Conservation (phyloP, 2,329 filamentous ascomycete genomes). For the Pezicula radicicola region DNA sequence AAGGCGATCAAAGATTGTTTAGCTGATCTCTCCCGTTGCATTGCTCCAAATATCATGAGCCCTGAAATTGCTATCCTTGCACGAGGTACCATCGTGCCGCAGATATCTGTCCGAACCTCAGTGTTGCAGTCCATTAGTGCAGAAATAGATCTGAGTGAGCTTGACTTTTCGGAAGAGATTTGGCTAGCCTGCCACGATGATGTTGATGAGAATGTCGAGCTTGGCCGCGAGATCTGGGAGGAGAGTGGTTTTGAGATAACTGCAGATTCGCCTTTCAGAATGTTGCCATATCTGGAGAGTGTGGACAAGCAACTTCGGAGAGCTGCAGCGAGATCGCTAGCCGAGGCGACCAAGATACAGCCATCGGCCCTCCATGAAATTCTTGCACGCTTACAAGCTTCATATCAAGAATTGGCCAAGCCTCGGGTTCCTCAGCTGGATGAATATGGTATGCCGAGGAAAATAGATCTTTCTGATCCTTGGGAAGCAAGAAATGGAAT, state of each 20-base stretch:
- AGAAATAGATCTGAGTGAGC: constrained; percentile 87
- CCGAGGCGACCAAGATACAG: constrained; percentile 66
- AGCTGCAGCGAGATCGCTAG: constrained; percentile 77
- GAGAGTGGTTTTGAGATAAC: constrained; percentile 78
- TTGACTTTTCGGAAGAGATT: constrained; percentile 83
- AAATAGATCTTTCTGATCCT: constrained; percentile 80
- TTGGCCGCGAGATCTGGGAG: constrained; percentile 90
- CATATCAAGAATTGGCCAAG: constrained; percentile 77
- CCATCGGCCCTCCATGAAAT: constrained; percentile 58
- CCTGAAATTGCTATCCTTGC: constrained; percentile 75
- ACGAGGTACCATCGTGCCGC: constrained; percentile 73
- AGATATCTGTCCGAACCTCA: constrained; percentile 76
- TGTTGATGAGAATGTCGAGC: constrained; percentile 77
- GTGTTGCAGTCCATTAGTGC: constrained; percentile 87
- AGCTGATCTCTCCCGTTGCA: constrained; percentile 77
- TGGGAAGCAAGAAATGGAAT: constrained; percentile 93
- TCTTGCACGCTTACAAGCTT: constrained; percentile 62
- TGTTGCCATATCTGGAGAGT: constrained; percentile 77
- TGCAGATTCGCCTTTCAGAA: constrained; percentile 59
- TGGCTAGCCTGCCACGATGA: constrained; percentile 95
- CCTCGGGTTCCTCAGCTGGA: constrained; percentile 81
- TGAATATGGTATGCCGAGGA: constrained; percentile 91
- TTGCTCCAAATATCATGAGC: constrained; percentile 75
- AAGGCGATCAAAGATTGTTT: constrained; percentile 93
- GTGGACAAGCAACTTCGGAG: constrained; percentile 79